Percentiles rank a stretch among this genome's conserved stretches.
Conservation (phyloP, 2,329 filamentous ascomycete species). For the Xylariaceae sp. region DNA sequence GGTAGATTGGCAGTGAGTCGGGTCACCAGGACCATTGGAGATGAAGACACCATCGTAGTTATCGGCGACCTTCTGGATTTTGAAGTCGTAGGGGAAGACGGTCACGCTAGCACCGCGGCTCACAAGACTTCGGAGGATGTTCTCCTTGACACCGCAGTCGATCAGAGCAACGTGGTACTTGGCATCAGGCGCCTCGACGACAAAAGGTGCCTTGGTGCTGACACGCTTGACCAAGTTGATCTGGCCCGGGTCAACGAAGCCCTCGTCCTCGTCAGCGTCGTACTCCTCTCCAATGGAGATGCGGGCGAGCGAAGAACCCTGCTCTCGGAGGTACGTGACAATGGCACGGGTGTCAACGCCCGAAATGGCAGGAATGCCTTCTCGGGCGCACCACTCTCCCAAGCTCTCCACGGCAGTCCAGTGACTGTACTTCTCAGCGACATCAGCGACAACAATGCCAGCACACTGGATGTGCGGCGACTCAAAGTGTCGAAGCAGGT, state of each 20-base stretch:
- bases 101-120: constrained; percentile 88
- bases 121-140: constrained; percentile 93
- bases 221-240: constrained; percentile 96
- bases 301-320: constrained; percentile 90
- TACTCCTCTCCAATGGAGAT: constrained; percentile 97
- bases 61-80: constrained; percentile 95
- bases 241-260: constrained; percentile 89
- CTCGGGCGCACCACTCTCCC: constrained; percentile 89
- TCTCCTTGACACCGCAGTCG: constrained; percentile 99
- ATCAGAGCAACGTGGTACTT: constrained; percentile 89
- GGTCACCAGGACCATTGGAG: constrained; percentile 96
- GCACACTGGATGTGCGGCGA: constrained; percentile 96
- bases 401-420: constrained; percentile 98
- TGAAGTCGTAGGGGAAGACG: constrained; percentile 93
- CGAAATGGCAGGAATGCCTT: constrained; percentile 93
- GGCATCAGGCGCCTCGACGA: constrained; percentile 79
- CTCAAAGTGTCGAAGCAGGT: constrained; percentile 96
- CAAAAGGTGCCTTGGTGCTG: constrained; percentile 97
- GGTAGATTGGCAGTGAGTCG: constrained; percentile 91
- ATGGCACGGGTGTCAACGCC: constrained; percentile 96
- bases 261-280: constrained; percentile 95
- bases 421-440: constrained; percentile 90
- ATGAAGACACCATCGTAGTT: constrained; percentile 99
- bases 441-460: constrained; percentile 93
- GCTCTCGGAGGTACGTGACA: constrained; percentile 91